Percentiles rank a stretch among this genome's conserved stretches.
phyloP scores from a whole-genome alignment of 2,329 filamentous ascomycete genomes.

The Onygena corvina region DNA sequence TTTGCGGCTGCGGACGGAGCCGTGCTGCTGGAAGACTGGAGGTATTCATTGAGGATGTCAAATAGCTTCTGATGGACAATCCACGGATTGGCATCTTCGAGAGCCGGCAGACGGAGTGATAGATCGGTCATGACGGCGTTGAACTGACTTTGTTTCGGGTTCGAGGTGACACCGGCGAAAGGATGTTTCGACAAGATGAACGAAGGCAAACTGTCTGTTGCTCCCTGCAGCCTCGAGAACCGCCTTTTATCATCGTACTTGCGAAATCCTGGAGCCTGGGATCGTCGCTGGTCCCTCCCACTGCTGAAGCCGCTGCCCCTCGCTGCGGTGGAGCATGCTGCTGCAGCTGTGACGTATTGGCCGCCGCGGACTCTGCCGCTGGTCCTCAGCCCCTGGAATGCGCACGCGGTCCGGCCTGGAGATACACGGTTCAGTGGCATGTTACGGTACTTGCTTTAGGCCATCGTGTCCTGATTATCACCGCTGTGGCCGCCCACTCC shows the following conservation, averaged over 20 bases:
- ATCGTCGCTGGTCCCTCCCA: background rate
- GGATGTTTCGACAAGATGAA: background rate
- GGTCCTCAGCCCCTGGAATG: background rate
- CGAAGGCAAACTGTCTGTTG: background rate
- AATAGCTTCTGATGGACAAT: constrained; percentile 5
- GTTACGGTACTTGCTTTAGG: too few relatives aligned
- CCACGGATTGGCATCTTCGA: constrained; percentile 3
- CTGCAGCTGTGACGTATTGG: constrained; percentile 4
- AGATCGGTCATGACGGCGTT: background rate
- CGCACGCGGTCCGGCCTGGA: background rate
- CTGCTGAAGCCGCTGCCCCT: too few relatives aligned
- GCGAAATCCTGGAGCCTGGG: background rate
- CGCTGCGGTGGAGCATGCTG: background rate
- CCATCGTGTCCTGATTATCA: background rate
- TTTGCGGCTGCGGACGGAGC: background rate
- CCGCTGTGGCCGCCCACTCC: too few relatives aligned
- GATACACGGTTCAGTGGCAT: background rate
- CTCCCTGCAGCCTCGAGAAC: background rate
- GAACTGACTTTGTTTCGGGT: background rate
- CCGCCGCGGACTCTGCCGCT: background rate
- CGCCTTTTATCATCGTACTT: background rate
- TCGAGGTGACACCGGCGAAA: background rate
- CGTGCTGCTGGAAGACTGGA: background rate
- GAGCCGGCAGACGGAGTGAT: constrained; percentile 1
- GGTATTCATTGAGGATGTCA: constrained; percentile 1